Evolutionary conservation across 2,329 filamentous ascomycete species (phyloP).

Genomic region (Chaetomium sp.): DNA sequence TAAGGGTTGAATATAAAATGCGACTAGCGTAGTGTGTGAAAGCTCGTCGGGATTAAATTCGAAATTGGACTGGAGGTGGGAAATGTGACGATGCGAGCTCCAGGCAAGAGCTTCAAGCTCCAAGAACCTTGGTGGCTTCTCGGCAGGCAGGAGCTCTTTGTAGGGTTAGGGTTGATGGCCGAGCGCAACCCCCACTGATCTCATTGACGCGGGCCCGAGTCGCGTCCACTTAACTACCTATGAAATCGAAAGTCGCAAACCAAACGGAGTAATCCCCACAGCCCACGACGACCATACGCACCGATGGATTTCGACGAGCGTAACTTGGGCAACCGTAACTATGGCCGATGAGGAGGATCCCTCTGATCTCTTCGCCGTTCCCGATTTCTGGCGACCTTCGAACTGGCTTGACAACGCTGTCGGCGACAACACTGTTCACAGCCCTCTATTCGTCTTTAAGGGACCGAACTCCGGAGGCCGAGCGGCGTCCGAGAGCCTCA

Average conservation of each 20-base stretch:
- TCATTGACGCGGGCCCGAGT: too few relatives aligned
- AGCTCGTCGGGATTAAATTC: too few relatives aligned
- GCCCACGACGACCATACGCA: too few relatives aligned
- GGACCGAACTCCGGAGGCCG: constrained; percentile 21
- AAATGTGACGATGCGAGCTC: background rate
- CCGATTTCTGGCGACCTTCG: constrained; percentile 53
- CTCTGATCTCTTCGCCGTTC: constrained; percentile 56
- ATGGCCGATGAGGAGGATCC: constrained; percentile 39
- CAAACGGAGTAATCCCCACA: too few relatives aligned
- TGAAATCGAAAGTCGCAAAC: too few relatives aligned
- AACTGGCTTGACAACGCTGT: constrained; percentile 36
- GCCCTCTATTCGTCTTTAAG: constrained; percentile 40
- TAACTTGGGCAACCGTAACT: too few relatives aligned
- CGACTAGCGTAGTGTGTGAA: too few relatives aligned
- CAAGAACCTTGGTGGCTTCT: constrained; percentile 7
- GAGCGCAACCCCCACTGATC: background rate
- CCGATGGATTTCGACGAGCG: too few relatives aligned
- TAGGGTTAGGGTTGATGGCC: constrained; percentile 6
- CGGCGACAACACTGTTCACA: constrained; percentile 18
- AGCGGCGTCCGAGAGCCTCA: background rate
- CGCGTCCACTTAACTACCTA: too few relatives aligned
- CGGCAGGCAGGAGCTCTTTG: background rate
- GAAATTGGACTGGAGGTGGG: too few relatives aligned
- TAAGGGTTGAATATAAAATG: background rate
- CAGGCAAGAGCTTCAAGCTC: background rate